These are phyloP conservation scores for Beauveria medogensis DNA, from an alignment of 2,329 filamentous ascomycete species.

Conservation along the genomic window DNA sequence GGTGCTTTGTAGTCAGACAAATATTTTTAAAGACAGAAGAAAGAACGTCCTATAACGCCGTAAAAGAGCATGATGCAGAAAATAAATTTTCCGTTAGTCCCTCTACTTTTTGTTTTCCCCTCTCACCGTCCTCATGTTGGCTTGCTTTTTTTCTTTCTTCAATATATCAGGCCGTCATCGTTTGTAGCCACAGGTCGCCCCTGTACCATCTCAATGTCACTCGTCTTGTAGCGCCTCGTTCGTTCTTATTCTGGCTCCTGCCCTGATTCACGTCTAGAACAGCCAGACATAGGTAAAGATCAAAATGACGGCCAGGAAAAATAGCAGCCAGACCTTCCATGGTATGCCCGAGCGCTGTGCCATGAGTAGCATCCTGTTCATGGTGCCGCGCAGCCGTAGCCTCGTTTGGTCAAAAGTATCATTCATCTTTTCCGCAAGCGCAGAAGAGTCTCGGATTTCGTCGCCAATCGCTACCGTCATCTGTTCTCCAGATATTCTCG, in stretches of 20 bases:
- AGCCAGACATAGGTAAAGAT: constrained; percentile 93
- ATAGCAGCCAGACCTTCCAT: constrained; percentile 88
- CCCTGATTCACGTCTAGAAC: constrained; percentile 41
- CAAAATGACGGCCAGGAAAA: constrained; percentile 75
- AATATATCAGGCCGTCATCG: not conserved
- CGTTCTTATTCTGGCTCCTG: not conserved
- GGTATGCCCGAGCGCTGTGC: constrained; percentile 88
- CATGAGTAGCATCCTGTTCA: constrained; percentile 97
- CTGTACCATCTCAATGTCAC: not conserved
- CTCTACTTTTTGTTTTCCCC: not conserved
- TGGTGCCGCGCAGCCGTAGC: constrained; percentile 74
- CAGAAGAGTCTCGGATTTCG: constrained; percentile 85
- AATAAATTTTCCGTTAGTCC: not conserved
- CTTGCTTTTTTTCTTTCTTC: not conserved
- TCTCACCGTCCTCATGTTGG: not conserved
- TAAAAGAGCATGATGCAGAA: not conserved
- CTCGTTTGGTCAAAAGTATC: constrained; percentile 84
- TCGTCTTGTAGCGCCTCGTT: not conserved
- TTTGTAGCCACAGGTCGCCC: not conserved
- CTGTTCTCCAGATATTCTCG: constrained; percentile 31
- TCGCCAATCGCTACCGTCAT: constrained; percentile 90
- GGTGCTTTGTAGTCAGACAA: not conserved
- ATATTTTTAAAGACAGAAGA: not conserved
- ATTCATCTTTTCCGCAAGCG: constrained; percentile 91
- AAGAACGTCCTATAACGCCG: not conserved